phyloP scores from a whole-genome alignment of 2,329 filamentous ascomycete genomes.

The Spiromastix sp. region DNA sequence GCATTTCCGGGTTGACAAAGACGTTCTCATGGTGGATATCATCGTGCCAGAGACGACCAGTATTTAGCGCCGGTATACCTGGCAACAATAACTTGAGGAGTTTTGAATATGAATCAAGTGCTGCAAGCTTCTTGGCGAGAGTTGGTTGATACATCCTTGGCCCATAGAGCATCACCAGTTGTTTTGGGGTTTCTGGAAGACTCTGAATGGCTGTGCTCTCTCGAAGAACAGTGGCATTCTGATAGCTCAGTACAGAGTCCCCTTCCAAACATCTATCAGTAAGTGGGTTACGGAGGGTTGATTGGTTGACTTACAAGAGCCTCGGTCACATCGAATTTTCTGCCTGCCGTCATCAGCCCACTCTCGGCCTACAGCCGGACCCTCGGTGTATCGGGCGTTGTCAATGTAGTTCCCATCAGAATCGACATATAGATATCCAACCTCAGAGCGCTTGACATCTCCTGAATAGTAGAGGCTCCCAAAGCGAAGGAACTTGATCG shows the following conservation, averaged over 20 bases:
- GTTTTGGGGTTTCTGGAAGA: neutral
- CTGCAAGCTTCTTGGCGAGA: neutral
- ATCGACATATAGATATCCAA: neutral
- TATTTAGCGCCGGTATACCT: neutral
- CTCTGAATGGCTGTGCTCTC: neutral
- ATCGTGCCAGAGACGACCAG: slow-evolving; percentile 18
- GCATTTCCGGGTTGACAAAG: slow-evolving; percentile 19
- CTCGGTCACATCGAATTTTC: neutral
- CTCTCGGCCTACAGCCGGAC: neutral
- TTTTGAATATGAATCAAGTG: neutral
- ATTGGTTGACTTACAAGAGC: slow-evolving; percentile 1
- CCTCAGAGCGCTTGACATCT: neutral
- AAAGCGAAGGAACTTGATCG: neutral
- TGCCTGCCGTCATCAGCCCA: neutral
- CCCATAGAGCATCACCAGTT: neutral
- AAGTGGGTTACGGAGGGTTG: too few relatives aligned
- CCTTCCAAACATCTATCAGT: neutral
- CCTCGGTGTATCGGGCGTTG: neutral
- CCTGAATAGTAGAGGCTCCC: neutral
- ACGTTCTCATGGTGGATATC: slow-evolving; percentile 21
- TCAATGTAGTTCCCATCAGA: neutral
- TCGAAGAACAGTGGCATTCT: neutral
- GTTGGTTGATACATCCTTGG: neutral
- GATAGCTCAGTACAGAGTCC: neutral
- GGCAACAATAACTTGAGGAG: neutral